Evolutionary conservation across 768 basidiomycete genomes (phyloP).

Genomic region (Boletus pseudo-olivaceus): DNA sequence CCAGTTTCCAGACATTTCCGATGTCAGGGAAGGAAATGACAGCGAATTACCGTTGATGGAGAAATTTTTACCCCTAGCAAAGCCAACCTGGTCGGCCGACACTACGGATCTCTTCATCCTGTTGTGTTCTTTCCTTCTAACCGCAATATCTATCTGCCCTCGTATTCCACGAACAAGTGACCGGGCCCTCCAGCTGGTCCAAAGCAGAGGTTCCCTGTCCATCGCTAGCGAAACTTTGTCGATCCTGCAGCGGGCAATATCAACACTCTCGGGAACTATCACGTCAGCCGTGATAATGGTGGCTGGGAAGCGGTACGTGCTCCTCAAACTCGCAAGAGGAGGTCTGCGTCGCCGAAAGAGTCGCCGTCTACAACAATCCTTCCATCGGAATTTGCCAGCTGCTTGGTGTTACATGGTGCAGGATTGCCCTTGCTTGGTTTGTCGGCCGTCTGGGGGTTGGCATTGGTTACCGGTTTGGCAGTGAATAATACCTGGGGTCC

Average conservation of each 20-base stretch:
- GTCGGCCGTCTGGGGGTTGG: slow-evolving; percentile 11
- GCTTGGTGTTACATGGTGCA: slow-evolving; percentile 1
- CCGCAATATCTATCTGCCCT: slow-evolving; percentile 2
- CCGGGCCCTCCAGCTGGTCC: no score
- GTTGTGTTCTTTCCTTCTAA: slow-evolving; percentile 2
- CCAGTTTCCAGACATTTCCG: neutral
- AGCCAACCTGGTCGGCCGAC: slow-evolving; percentile 1
- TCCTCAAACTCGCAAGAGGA: slow-evolving; percentile 8
- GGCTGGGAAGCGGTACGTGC: slow-evolving; percentile 14
- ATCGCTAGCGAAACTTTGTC: neutral
- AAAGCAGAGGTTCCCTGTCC: no score
- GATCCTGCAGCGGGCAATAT: slow-evolving; percentile 6
- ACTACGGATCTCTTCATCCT: slow-evolving; percentile 5
- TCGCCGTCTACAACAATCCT: slow-evolving; percentile 10
- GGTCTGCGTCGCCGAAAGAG: slow-evolving; percentile 12
- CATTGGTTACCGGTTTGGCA: slow-evolving; percentile 10
- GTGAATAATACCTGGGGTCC: slow-evolving; percentile 5
- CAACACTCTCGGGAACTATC: slow-evolving; percentile 11
- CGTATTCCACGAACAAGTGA: neutral
- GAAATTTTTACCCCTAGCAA: neutral
- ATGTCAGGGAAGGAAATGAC: neutral
- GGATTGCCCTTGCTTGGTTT: slow-evolving; percentile 12
- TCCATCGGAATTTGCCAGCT: slow-evolving; percentile 9
- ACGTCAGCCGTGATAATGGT: slow-evolving; percentile 16
- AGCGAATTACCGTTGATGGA: neutral